These are phyloP conservation scores for Mycena galericulata DNA, from an alignment of 768 basidiomycete genomes.

Conservation along the genomic window DNA sequence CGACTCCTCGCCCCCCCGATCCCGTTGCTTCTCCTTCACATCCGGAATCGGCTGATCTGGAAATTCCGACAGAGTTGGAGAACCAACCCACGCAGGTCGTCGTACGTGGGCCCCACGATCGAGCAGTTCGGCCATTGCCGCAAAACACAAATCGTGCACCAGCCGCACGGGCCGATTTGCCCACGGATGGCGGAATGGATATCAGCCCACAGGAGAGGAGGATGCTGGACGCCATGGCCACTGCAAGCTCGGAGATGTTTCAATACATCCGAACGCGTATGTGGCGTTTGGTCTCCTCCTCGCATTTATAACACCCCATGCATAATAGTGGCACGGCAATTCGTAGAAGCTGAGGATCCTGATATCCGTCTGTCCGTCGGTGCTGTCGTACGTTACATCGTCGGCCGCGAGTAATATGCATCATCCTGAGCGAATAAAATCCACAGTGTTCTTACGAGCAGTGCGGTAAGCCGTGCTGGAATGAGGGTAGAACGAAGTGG, in stretches of 20 bases:
- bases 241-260: slow-evolving; percentile 12
- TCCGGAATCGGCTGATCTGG: too few relatives aligned
- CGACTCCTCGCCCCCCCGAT: too few relatives aligned
- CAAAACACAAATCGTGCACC: neutral
- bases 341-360: slow-evolving; percentile 11
- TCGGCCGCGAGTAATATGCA: neutral
- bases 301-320: neutral
- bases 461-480: slow-evolving; percentile 26
- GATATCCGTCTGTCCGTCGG: slow-evolving; percentile 25
- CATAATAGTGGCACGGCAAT: slow-evolving; percentile 22
- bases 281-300: neutral
- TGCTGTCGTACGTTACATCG: slow-evolving; percentile 1
- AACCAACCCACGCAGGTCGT: slow-evolving; percentile 6
- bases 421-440: neutral
- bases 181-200: slow-evolving; percentile 15
- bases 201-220: slow-evolving; percentile 23
- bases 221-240: slow-evolving; percentile 18
- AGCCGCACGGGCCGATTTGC: neutral
- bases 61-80: neutral
- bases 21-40: too few relatives aligned
- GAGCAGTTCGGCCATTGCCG: neutral
- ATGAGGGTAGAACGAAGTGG: slow-evolving; percentile 15
- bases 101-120: slow-evolving; percentile 3
- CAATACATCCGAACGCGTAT: slow-evolving; percentile 15
- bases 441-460: slow-evolving; percentile 20